A percentile compares a stretch with the other conserved stretches of the same genome.
phyloP scores from a whole-genome alignment of 257 asterid genomes.

The Pogostemon cablin region DNA sequence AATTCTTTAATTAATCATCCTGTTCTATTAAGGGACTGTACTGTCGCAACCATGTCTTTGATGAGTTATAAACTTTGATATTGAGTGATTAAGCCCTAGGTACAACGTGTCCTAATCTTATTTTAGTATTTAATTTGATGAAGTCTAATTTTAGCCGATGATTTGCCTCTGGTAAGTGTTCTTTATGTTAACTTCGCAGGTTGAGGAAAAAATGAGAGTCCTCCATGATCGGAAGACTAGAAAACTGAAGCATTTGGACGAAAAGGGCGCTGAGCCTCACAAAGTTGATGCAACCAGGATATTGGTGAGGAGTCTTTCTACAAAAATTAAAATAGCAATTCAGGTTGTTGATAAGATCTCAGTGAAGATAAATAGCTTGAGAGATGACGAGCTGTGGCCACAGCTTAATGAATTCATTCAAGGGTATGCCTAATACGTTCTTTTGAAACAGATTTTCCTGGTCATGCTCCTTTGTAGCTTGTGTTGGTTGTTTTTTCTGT shows the following conservation, averaged over 20 bases:
- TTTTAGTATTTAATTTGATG: slow-evolving; percentile 3
- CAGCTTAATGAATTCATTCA: slow-evolving; percentile 78
- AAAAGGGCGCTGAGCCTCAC: slow-evolving; percentile 84
- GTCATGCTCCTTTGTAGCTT: slow-evolving; percentile 14
- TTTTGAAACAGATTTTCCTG: slow-evolving; percentile 11
- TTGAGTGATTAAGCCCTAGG: background rate
- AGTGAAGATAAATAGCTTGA: slow-evolving; percentile 74
- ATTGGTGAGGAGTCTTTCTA: slow-evolving; percentile 76
- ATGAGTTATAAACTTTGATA: background rate
- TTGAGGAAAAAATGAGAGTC: slow-evolving; percentile 92
- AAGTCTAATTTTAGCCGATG: slow-evolving; percentile 6
- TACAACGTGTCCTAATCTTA: background rate
- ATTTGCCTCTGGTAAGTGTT: slow-evolving; percentile 19
- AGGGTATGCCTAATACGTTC: slow-evolving; percentile 54
- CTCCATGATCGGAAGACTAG: slow-evolving; percentile 67
- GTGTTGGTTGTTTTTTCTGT: background rate
- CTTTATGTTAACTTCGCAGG: slow-evolving; percentile 50
- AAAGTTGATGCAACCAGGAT: slow-evolving; percentile 76
- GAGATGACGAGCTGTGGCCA: slow-evolving; percentile 96
- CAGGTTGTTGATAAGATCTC: slow-evolving; percentile 94
- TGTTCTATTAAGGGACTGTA: background rate
- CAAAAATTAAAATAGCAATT: slow-evolving; percentile 84
- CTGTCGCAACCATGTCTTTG: background rate
- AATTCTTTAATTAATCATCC: background rate
- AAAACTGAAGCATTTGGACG: slow-evolving; percentile 72